Conservation (phyloP, 768 basidiomycete genomes). For the Naematelia encephala region DNA sequence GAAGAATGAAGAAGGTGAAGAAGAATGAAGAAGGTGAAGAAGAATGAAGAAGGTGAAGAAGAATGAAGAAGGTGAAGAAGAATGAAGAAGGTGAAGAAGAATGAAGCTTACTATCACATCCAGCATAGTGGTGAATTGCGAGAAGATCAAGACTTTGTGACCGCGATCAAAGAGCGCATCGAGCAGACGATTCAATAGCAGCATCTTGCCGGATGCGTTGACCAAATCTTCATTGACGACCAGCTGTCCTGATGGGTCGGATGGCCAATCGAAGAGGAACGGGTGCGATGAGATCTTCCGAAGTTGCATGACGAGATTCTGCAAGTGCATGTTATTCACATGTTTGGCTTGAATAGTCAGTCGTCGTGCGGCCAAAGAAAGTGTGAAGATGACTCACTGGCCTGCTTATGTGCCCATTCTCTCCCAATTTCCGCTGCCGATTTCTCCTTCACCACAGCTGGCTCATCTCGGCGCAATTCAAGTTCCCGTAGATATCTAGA, state of each 20-base stretch:
- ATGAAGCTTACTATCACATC: constrained; percentile 96
- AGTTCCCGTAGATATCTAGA: constrained; percentile 47
- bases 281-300: constrained; percentile 81
- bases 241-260: constrained; percentile 62
- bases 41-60: not conserved
- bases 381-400: constrained; percentile 55
- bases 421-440: constrained; percentile 59
- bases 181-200: constrained; percentile 83
- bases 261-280: constrained; percentile 80
- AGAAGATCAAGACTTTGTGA: constrained; percentile 71
- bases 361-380: not conserved
- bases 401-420: constrained; percentile 61
- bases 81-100: constrained; percentile 3
- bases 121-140: constrained; percentile 94
- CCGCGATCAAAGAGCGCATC: constrained; percentile 71
- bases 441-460: constrained; percentile 49
- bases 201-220: constrained; percentile 92
- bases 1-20: not conserved
- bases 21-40: not conserved
- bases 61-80: not conserved
- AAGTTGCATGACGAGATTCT: constrained; percentile 94
- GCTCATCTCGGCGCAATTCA: no score
- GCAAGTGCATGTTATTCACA: constrained; percentile 87
- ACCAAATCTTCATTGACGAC: constrained; percentile 75
- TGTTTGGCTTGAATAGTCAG: constrained; percentile 60